These are phyloP conservation scores for Sclerotinia nivalis DNA, from an alignment of 2,329 filamentous ascomycete species.

Conservation along the genomic window DNA sequence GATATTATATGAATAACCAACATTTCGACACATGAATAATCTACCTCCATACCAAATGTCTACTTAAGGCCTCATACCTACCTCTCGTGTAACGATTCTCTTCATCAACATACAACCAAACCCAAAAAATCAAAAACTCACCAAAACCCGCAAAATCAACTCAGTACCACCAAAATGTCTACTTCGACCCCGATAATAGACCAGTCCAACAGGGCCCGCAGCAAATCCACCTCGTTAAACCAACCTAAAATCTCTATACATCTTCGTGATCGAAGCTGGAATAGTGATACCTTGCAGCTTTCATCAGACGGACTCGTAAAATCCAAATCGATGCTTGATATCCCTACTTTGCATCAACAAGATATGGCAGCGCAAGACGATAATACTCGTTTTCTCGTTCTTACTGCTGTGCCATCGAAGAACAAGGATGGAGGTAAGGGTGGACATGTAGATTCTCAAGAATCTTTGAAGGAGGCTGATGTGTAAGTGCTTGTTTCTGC, in stretches of 20 bases:
- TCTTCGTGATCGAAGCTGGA: rapidly evolving
- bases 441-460: too few relatives aligned
- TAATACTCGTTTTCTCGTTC: not conserved
- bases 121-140: not conserved
- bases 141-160: not conserved
- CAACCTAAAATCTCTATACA: not conserved
- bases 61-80: not conserved
- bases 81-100: too few relatives aligned
- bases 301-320: not conserved
- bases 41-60: not conserved
- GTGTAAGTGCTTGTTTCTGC: not conserved
- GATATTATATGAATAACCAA: not conserved
- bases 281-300: not conserved
- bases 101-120: not conserved
- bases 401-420: not conserved
- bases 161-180: not conserved
- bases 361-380: not conserved
- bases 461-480: not conserved
- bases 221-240: not conserved
- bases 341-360: not conserved
- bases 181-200: not conserved
- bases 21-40: not conserved
- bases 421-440: not conserved
- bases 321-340: not conserved
- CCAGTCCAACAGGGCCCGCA: not conserved